phyloP scores from a whole-genome alignment of 768 basidiomycete genomes.

The Mycena venus region DNA sequence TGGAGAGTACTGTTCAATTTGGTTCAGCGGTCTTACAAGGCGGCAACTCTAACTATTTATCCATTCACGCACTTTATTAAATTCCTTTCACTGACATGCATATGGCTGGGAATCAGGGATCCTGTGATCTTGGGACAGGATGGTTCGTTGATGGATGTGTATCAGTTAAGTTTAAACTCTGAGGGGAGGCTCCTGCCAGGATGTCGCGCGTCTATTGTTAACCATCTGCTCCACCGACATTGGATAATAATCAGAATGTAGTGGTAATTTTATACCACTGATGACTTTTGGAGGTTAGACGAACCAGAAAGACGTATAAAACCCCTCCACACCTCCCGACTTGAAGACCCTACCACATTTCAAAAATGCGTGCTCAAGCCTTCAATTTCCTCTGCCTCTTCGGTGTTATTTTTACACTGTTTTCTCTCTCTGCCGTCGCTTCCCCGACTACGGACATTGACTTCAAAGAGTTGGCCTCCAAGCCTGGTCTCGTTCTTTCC shows the following conservation, averaged over 20 bases:
- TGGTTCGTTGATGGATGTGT: conserved; percentile 34
- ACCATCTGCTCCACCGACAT: too few species aligned
- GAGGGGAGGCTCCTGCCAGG: too few species aligned
- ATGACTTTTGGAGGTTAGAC: neutral
- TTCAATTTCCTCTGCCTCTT: neutral
- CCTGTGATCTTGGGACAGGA: too few species aligned
- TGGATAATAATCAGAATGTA: too few species aligned
- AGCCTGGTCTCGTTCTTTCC: neutral
- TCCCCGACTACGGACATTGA: neutral
- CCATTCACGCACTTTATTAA: neutral
- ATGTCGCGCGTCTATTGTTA: too few species aligned
- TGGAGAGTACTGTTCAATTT: too few species aligned
- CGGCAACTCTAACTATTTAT: too few species aligned
- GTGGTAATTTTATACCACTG: too few species aligned
- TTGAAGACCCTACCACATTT: too few species aligned
- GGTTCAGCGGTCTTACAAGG: too few species aligned
- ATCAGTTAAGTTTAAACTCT: too few species aligned
- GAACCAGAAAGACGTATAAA: neutral
- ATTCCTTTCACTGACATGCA: neutral
- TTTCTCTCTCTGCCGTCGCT: neutral
- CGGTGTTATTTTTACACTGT: neutral
- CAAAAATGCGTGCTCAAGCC: neutral
- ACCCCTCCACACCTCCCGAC: neutral
- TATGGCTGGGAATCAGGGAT: neutral
- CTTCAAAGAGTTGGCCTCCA: neutral